Base-by-base conservation (phyloP, 441 rosid species). In the Daphne laureola region DNA sequence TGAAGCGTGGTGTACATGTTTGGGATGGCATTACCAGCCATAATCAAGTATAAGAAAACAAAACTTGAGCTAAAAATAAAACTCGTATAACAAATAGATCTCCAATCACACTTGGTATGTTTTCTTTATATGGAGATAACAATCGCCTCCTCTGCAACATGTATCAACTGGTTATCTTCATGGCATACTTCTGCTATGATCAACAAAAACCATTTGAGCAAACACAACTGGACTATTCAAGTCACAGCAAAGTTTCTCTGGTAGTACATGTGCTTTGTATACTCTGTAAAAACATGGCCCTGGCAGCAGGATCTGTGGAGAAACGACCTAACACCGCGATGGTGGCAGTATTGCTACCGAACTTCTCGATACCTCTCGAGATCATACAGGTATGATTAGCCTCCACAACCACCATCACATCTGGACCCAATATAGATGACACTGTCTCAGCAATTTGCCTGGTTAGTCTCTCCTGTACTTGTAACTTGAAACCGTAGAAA, bases 341-440 rank as follows among this genome's bases (percentile, higher is more conserved):
- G 3, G 99, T 90, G 0, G 87, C 89, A 14, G 97, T 90, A 58
- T 71, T 90, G 64, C 97, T 90, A 64, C 99, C 93, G 43, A 77
- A 67, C 76, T 93, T 85, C 80, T 93, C 91, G 43, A 94, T 82
- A 43, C 99, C 99, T 69, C 98, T 79, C 12, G 95, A 82, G 57
- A 90, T 87, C 99, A 90, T 94, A 67, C 99, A 94, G 47, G 81
- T 81, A 68, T 94, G 99, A 14, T 66, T 70, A 2, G 97, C 97
- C 75, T 87, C 97, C 51, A 82, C 94, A 38, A 86, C 90, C 12
- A 93, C 95, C 58, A 93, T 87, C 70, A 84, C 87, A 73, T 87
- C 91, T 44, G 84, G 93, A 17, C 95, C 94, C 43, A 82, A 70
- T 27, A 78, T 35, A 8, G 86, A 74, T 1, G 95, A 71, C 54